Evolutionary conservation across 2,329 filamentous ascomycete genomes (phyloP).

Genomic region (Penicillium decumbens): DNA sequence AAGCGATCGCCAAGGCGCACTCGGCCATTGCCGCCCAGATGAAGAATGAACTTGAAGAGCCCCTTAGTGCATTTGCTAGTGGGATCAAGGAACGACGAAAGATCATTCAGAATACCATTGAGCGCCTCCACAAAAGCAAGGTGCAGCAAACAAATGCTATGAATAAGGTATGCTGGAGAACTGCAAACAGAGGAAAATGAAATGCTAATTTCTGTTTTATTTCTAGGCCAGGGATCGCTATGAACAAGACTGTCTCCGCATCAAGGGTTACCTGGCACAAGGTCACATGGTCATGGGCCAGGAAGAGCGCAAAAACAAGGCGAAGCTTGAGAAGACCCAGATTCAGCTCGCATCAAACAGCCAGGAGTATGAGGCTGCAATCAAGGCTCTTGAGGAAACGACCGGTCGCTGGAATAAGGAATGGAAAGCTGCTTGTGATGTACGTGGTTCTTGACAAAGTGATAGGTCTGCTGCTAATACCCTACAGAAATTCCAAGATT

Average conservation of each 20-base stretch:
- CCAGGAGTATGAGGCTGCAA: constrained; percentile 85
- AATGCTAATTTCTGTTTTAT: not conserved
- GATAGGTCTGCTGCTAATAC: constrained; percentile 19
- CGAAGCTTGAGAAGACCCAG: constrained; percentile 97
- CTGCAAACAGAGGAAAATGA: not conserved
- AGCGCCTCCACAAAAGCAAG: constrained; percentile 90
- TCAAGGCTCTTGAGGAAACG: constrained; percentile 91
- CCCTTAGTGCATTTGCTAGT: constrained; percentile 81
- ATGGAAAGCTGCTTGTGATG: constrained; percentile 91
- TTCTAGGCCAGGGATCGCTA: constrained; percentile 78
- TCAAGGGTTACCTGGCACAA: constrained; percentile 96
- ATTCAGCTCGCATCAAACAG: constrained; percentile 89
- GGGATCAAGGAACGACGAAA: constrained; percentile 95
- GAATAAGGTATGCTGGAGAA: constrained; percentile 66
- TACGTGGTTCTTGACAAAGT: constrained; percentile 30
- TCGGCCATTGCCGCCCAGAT: constrained; percentile 86
- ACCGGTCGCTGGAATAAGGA: constrained; percentile 95
- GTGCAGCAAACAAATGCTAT: constrained; percentile 83
- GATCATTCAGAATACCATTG: constrained; percentile 89
- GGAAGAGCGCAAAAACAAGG: constrained; percentile 97
- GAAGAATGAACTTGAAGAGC: constrained; percentile 94
- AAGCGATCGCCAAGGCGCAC: constrained; percentile 91
- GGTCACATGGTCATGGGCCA: constrained; percentile 99
- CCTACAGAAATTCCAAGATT: constrained; percentile 85
- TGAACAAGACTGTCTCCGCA: constrained; percentile 95